Percentiles rank a stretch among this genome's conserved stretches.
Evolutionary conservation across 805 yeast species (phyloP).

Genomic region (Candida silvicultrix): DNA sequence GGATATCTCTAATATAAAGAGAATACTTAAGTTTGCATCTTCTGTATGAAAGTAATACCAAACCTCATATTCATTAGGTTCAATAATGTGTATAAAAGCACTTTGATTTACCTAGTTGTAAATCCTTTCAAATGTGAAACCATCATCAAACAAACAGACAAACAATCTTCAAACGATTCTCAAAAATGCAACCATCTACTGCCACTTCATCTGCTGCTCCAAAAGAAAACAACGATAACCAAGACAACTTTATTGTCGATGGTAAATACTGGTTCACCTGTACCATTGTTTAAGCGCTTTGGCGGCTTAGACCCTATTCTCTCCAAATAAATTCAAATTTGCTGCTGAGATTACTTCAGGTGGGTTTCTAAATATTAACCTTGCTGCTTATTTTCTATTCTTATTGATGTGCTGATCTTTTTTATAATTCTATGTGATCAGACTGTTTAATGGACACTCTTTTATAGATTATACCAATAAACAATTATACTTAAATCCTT

Average conservation of each 20-base stretch:
- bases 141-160: background rate
- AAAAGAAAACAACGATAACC: slow-evolving; percentile 8
- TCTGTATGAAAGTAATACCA: background rate
- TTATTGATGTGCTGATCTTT: background rate
- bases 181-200: slow-evolving; percentile 8
- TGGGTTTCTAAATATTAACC: background rate
- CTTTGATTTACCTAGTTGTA: background rate
- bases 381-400: background rate
- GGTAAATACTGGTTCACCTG: slow-evolving; percentile 6
- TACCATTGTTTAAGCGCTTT: slow-evolving; percentile 6
- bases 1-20: background rate
- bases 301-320: too few relatives aligned
- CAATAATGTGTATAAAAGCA: background rate
- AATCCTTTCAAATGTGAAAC: background rate
- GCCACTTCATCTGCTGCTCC: slow-evolving; percentile 6
- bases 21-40: background rate
- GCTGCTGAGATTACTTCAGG: too few relatives aligned
- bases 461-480: background rate
- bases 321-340: too few relatives aligned
- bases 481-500: background rate
- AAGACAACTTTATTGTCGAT: slow-evolving; percentile 6
- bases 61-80: background rate
- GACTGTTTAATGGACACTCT: background rate
- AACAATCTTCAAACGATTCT: background rate
- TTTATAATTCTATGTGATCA: background rate